Percentiles rank a stretch among this genome's conserved stretches.
phyloP scores from a whole-genome alignment of 805 yeast genomes.

The Cyberlindnera xylosilytica region DNA sequence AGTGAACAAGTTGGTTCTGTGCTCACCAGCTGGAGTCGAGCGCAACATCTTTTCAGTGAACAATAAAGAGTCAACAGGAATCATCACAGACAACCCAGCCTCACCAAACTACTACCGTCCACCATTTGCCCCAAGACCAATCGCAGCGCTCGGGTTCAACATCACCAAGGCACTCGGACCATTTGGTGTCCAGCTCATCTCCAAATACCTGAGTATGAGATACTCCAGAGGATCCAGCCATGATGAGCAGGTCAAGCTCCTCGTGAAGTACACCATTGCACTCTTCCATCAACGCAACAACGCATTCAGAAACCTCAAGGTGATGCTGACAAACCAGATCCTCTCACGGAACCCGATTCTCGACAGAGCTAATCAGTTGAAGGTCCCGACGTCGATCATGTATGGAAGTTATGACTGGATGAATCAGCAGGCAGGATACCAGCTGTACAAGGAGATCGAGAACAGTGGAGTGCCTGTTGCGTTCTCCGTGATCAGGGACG shows the following conservation, averaged over 20 bases:
- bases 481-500: slow-evolving; percentile 39
- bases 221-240: slow-evolving; percentile 25
- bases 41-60: slow-evolving; percentile 58
- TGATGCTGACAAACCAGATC: slow-evolving; percentile 29
- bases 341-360: slow-evolving; percentile 63
- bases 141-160: slow-evolving; percentile 40
- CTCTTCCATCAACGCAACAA: slow-evolving; percentile 23
- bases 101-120: slow-evolving; percentile 27
- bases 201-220: slow-evolving; percentile 30
- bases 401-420: slow-evolving; percentile 79
- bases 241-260: slow-evolving; percentile 17
- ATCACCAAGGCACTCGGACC: slow-evolving; percentile 46
- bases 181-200: slow-evolving; percentile 35
- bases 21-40: slow-evolving; percentile 81
- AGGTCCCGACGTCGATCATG: slow-evolving; percentile 30
- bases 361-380: slow-evolving; percentile 46
- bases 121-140: slow-evolving; percentile 28
- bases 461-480: slow-evolving; percentile 3
- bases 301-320: slow-evolving; percentile 17
- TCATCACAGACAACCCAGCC: slow-evolving; percentile 18
- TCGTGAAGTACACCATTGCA: slow-evolving; percentile 22
- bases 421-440: slow-evolving; percentile 53
- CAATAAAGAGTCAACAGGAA: slow-evolving; percentile 22
- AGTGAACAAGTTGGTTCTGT: slow-evolving; percentile 52
- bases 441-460: slow-evolving; percentile 21